These are phyloP conservation scores for Eimeria falciformis DNA, from an alignment of 169 alveolate genomes.

Conservation along the genomic window DNA sequence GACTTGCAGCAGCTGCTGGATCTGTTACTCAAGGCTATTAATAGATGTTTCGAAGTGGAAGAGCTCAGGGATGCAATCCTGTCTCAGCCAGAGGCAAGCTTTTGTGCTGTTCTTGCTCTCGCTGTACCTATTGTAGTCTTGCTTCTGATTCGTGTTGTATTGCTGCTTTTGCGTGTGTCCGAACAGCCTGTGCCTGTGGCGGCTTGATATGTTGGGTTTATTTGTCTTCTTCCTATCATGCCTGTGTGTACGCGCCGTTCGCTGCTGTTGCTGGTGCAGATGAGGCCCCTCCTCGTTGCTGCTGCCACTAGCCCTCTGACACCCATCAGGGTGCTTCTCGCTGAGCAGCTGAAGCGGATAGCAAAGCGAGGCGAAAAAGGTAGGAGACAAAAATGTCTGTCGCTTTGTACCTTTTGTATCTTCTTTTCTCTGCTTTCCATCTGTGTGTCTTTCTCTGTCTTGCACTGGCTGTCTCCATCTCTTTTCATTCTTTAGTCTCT, in stretches of 20 bases:
- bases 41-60: conserved; percentile 13
- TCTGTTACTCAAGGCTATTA: not conserved
- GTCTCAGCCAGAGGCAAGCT: not conserved
- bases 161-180: no score
- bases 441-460: not conserved
- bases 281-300: conserved; percentile 23
- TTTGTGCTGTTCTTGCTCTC: no score
- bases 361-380: conserved; percentile 36
- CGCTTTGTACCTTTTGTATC: not conserved
- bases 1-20: not conserved
- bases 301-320: conserved; percentile 28
- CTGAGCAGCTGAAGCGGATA: conserved; percentile 46
- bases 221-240: not conserved
- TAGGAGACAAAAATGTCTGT: not conserved
- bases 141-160: no score
- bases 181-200: no score
- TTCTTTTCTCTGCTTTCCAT: not conserved
- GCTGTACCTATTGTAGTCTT: no score
- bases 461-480: not conserved
- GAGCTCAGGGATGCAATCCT: conserved; percentile 26
- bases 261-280: conserved; percentile 22
- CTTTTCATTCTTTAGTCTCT: not conserved
- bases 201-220: not conserved
- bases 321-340: conserved; percentile 12
- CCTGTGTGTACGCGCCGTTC: not conserved